Conservation (phyloP, 202 grass and related monocot genomes). For the Cymbopogon flexuosus region DNA sequence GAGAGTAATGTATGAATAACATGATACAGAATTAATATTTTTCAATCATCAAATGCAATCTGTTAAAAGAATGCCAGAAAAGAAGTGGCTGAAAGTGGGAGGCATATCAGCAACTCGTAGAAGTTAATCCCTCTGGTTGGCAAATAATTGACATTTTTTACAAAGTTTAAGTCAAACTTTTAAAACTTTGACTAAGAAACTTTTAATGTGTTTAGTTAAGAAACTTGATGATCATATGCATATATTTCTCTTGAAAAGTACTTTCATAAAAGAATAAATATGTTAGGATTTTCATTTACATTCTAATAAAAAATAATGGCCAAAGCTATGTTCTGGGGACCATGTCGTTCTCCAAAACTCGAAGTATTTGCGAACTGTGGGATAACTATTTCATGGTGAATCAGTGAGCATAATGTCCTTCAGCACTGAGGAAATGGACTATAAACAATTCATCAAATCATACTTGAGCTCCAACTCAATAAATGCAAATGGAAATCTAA, state of each 20-base stretch:
- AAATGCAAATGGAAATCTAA: background rate
- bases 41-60: background rate
- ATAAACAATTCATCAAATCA: background rate
- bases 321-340: background rate
- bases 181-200: background rate
- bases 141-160: background rate
- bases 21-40: background rate
- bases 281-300: background rate
- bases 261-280: background rate
- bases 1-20: background rate
- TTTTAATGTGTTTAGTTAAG: background rate
- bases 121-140: background rate
- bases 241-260: background rate
- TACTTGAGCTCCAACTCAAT: background rate
- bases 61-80: background rate
- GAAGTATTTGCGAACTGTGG: background rate
- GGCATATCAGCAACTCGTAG: background rate
- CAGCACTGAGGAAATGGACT: background rate
- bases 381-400: background rate
- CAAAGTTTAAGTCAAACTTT: background rate
- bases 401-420: background rate
- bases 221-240: background rate
- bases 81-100: background rate
- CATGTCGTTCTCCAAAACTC: background rate
- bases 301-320: background rate